Evolutionary conservation across 1,284 basidiomycete species (phyloP), one percentile per base, ranked within the genome.

Genomic region (Marasmius fiardii): DNA sequence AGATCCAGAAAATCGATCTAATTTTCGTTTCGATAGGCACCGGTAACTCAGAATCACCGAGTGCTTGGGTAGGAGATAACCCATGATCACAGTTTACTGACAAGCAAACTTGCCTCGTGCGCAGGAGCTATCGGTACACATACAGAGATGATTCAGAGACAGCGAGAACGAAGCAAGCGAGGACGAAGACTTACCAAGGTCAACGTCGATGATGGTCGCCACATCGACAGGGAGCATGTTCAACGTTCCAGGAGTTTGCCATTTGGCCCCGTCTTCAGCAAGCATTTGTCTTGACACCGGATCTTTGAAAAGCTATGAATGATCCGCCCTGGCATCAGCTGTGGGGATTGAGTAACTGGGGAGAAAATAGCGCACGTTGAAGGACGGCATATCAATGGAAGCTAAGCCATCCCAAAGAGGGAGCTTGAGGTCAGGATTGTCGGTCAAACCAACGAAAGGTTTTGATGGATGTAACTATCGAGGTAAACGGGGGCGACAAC

Each of bases 381-480:
- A 49, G 8, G 47, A n/a, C 12, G 47, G 47, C 16, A 33, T 16
- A 16, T 49, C 47, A 14, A 49, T 49, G 10, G 33, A 20, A 3
- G 47, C 28, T 33, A 49, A 5, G 5, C 47, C 47, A 49, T 49
- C 47, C 47, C 47, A 49, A 33, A n/a, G 23, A 18, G 47, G 47
- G 18, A 49, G 26, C 7, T 23, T n/a, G 26, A n/a, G 11, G 28
- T 28, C 28, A 12, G 4, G 16, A 41, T 4, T 20, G 33, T 49
- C 28, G 16, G 16, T 20, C 14, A 31, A 31, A 5, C 26, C 5
- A 18, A 8, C 14, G 31, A 33, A 1, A 10, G 47, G 47, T 7
- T 18, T 10, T 3, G 26, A 16, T 10, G 28, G 47, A 20, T 49
- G 47, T 3, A 31, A 14, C 47, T 49, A 26, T 1, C 3, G 8